These are phyloP conservation scores for Endocarpon pusillum DNA, from an alignment of 495 filamentous ascomycete genomes.

Conservation along the genomic window DNA sequence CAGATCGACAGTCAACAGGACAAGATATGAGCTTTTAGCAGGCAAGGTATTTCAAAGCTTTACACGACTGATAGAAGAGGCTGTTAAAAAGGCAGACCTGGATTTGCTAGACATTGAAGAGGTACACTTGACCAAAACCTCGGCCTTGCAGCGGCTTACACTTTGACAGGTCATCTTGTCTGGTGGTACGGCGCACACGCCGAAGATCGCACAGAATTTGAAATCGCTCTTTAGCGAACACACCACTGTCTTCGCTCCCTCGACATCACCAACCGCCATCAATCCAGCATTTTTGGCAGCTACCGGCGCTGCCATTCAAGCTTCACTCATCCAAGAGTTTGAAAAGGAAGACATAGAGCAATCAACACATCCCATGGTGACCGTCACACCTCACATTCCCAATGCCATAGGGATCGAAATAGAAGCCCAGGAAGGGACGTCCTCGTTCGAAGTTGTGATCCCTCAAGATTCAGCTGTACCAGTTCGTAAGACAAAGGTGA, in stretches of 20 bases:
- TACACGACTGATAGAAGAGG: constrained; percentile 65
- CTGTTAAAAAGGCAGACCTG: constrained; percentile 77
- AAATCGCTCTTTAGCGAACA: constrained; percentile 60
- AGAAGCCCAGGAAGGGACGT: constrained; percentile 40
- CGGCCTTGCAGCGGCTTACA: background rate
- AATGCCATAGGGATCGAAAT: constrained; percentile 80
- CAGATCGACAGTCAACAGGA: constrained; percentile 74
- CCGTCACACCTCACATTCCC: constrained; percentile 73
- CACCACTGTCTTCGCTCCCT: constrained; percentile 67
- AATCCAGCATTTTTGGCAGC: constrained; percentile 85
- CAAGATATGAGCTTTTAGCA: constrained; percentile 81
- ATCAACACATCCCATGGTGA: constrained; percentile 88
- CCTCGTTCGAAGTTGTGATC: constrained; percentile 61
- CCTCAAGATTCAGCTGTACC: constrained; percentile 78
- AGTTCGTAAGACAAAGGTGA: constrained; percentile 67
- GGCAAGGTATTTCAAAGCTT: constrained; percentile 73
- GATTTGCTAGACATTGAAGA: constrained; percentile 89
- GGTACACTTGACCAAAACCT: constrained; percentile 16
- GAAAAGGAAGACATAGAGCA: constrained; percentile 87
- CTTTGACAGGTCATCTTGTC: constrained; percentile 59
- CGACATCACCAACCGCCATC: constrained; percentile 57
- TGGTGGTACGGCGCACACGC: constrained; percentile 84
- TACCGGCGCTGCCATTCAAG: constrained; percentile 88
- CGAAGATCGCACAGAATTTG: constrained; percentile 68
- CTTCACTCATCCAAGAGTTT: constrained; percentile 79